phyloP scores from a whole-genome alignment of 345 rosid species.

The Salix brachista region DNA sequence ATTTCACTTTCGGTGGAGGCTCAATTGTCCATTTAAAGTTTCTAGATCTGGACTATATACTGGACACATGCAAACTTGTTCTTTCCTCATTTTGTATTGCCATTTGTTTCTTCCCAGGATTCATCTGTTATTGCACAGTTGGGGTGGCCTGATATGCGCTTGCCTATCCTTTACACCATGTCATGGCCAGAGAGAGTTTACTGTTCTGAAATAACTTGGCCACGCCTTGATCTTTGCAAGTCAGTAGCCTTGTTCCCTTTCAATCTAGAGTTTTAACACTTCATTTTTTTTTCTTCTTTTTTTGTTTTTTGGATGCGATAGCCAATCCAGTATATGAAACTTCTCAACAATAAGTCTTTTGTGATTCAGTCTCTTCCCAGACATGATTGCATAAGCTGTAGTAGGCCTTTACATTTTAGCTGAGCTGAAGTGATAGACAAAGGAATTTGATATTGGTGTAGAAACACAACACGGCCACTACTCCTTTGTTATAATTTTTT shows the following conservation, averaged over 20 bases:
- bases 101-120: constrained; percentile 47
- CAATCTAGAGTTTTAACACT: background rate
- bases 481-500: background rate
- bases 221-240: constrained; percentile 97
- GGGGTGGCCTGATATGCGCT: constrained; percentile 98
- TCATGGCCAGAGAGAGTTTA: constrained; percentile 94
- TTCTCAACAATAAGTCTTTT: background rate
- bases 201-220: constrained; percentile 96
- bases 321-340: constrained; percentile 1
- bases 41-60: background rate
- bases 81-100: constrained; percentile 1
- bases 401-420: background rate
- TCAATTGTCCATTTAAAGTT: background rate
- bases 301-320: background rate
- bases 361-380: background rate
- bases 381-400: background rate
- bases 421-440: background rate
- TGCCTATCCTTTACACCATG: constrained; percentile 92
- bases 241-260: constrained; percentile 25
- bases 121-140: constrained; percentile 89
- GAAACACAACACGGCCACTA: background rate
- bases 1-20: background rate
- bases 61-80: background rate
- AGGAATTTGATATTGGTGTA: background rate
- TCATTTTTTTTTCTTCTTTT: background rate